Evolutionary conservation across 495 filamentous ascomycete genomes (phyloP), one percentile per base, ranked within the genome.

Genomic region (Cudoniella acicularis): DNA sequence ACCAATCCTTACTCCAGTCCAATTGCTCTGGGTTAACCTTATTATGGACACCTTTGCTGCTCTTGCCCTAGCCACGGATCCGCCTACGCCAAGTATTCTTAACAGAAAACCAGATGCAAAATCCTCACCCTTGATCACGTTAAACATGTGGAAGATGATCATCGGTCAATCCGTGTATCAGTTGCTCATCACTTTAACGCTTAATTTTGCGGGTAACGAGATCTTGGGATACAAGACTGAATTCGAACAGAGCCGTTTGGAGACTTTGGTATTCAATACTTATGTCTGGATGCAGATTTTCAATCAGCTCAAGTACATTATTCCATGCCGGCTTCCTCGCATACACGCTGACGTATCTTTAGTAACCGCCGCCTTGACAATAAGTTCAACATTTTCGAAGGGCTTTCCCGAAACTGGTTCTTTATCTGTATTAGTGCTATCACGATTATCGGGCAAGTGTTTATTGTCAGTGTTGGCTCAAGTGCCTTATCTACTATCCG

Each of bases 211-310:
- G 23, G 91, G 91, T 3, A 57, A 59, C 11, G 60, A 64, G 1
- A 88, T 94, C 36, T 74, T 94, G 13, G 70, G 75, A 16, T 91
- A 89, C 68, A 58, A 56, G 52, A 63, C 36, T 50, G 66, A 79
- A 41, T 67, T 69, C 9, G 61, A 75, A n/a, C 20, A 41, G 21
- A 17, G 3, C 21, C 64, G 75, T 21, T 71, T 91, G 48, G 70
- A 82, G 57, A 91, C 90, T 1, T 74, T 93, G 41, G 82, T 96
- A 22, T 95, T 96, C 78, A 96, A 95, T 75, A 90, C 88, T 1
- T 96, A 93, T 64, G 89, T 94, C 40, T 96, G 91, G 86, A 92
- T 96, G 89, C 91, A 95, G 63, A 91, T 95, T 63, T 95, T 95
- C 81, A 96, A 96, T 67, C 79, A 90, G 67, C 85, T 89, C 73